Evolutionary conservation across 2,329 filamentous ascomycete genomes (phyloP), one percentile per base, ranked within the genome.

Genomic region (Huntiella bhutanensis): DNA sequence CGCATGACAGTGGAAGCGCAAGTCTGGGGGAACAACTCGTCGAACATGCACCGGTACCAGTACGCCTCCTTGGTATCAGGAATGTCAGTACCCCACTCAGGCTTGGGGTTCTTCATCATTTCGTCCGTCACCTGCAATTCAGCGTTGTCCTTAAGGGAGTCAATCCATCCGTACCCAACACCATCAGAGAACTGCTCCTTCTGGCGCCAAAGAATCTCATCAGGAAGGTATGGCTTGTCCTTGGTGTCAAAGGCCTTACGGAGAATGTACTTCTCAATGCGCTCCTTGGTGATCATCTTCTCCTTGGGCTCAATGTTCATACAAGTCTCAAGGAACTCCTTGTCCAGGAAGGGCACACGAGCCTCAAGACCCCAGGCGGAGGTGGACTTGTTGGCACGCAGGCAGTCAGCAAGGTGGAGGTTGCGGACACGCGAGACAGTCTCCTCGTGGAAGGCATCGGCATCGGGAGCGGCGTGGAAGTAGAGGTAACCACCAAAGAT

Each of bases 181-280:
- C 91, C 92, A 58, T 98, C 92, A 49, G 82, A 92, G 70, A 98
- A 98, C 67, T 98, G 91, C 69, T 98, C 91, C 77, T 98, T 98
- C 66, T 98, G 92, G 60, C 92, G 75, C 82, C 85, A 98, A 48
- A 98, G 77, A 55, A 98, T 98, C 61, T 87, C 77, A 13, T 94
- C 80, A 5, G 92, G 91, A n/a, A 98, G 76, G 67, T 96, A 98
- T 7, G 91, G 78, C 61, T 82, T 66, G 42, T 88, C 85, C 41
- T 73, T 75, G 28, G 86, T 94, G 65, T 98, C 91, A 60, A 98
- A 98, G 2, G 91, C 92, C 66, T 95, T 95, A 59, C 91, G 83
- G 54, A 98, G 71, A 54, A 98, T 92, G 71, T 95, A 94, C 68
- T 98, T 98, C 66, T 98, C 91, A 53, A 98, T 85, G 52, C 73